Evolutionary conservation across 306 rosid genomes (phyloP).

Genomic region (Ormosia semicastrata): DNA sequence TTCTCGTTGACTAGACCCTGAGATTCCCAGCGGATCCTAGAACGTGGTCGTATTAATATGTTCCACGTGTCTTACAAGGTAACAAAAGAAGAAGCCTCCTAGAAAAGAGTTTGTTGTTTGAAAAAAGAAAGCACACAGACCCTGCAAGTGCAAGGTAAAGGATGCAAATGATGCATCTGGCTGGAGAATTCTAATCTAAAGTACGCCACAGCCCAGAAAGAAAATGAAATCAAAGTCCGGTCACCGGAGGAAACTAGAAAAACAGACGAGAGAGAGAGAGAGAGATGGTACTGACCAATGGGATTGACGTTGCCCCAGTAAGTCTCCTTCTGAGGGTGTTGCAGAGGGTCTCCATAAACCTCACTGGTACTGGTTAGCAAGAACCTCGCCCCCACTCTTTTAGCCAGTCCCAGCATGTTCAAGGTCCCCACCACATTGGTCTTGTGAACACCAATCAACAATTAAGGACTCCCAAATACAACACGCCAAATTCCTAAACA

Average conservation of each 20-base stretch:
- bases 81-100: neutral
- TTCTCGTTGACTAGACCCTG: conserved; percentile 16
- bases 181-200: neutral
- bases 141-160: neutral
- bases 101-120: neutral
- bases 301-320: conserved; percentile 99
- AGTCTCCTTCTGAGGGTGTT: conserved; percentile 97
- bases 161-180: neutral
- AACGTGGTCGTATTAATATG: conserved; percentile 26
- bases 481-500: neutral
- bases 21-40: neutral
- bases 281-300: conserved; percentile 53
- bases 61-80: conserved; percentile 19
- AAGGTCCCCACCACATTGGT: conserved; percentile 97
- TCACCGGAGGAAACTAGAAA: neutral
- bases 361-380: conserved; percentile 94
- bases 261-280: neutral
- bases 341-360: conserved; percentile 97
- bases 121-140: neutral
- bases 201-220: neutral
- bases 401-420: conserved; percentile 93
- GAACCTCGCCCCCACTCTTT: conserved; percentile 88
- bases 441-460: conserved; percentile 48
- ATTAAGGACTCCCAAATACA: conserved; percentile 42
- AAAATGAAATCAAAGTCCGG: neutral